Base-by-base conservation (phyloP, 2,329 filamentous ascomycete species). In the Exophiala spinifera region DNA sequence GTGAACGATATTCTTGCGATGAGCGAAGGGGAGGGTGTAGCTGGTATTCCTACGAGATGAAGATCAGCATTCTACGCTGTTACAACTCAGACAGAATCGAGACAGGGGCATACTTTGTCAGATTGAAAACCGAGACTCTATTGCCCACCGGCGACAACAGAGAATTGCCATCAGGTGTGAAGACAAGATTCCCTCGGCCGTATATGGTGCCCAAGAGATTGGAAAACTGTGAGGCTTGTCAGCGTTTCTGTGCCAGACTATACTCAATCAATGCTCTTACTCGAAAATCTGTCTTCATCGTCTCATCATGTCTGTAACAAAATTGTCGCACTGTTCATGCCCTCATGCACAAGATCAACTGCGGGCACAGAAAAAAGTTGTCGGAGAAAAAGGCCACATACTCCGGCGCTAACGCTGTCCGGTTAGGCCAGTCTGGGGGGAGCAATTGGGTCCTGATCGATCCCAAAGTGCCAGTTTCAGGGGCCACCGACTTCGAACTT, bases 261-360 rank as follows among this genome's bases (percentile, higher is more conserved):
- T 49, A 10, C 8, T 19, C n/a, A 25, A 36, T 15, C 15, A 17
- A 40, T 7, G 5, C n/a, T 14, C 23, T 3, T 75, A 95, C 92
- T 85, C 94, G 95, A 74, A 97, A 99, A 76, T 97, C 92, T 64
- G 91, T 97, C 88, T 97, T 99, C 94, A 99, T 99, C 57, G 61
- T 79, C 59, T 60, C 53, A 60, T 60, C 20, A 36, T 53, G 46
- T 42, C 36, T 28, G n/a, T 15, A 28, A 36, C 23, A 28, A 34
- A 8, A 19, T 46, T 42, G 54, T 50, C 54, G 54, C 54, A 53
- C 36, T 19, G 54, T 15, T 17, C 37, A 42, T 23, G 42, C 42
- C 20, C 17, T 20, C 17, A 42, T 42, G 17, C 8, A 28, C 49
- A 40, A 47, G n/a, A 43, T 48, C 31, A 51, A 48, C 49, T 51